These are phyloP conservation scores for Candida labiduridarum DNA, from an alignment of 1,139 yeast genomes.

Conservation along the genomic window DNA sequence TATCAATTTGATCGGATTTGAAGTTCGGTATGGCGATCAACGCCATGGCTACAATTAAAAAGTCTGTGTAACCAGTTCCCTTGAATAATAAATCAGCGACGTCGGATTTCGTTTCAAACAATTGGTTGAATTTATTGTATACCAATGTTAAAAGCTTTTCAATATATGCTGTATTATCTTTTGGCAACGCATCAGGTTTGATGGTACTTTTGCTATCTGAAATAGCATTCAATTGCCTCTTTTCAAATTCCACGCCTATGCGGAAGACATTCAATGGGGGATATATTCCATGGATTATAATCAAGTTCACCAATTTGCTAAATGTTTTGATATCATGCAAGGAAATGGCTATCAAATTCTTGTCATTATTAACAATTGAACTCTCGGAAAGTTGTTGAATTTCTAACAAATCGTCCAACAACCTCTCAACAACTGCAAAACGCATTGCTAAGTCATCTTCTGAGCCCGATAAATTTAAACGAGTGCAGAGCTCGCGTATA, in stretches of 20 bases:
- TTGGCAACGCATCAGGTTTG: constrained; percentile 20
- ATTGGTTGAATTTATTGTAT: constrained; percentile 31
- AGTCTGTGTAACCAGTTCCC: constrained; percentile 77
- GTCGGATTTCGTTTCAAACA: constrained; percentile 46
- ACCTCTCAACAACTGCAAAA: constrained; percentile 25
- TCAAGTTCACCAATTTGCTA: constrained; percentile 60
- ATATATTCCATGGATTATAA: constrained; percentile 73
- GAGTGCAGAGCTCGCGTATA: constrained; percentile 19
- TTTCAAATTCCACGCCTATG: constrained; percentile 67
- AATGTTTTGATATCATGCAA: constrained; percentile 81
- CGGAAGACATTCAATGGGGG: constrained; percentile 56
- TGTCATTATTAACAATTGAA: constrained; percentile 21
- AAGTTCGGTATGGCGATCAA: constrained; percentile 47
- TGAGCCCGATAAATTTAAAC: constrained; percentile 9
- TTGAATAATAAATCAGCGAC: constrained; percentile 57
- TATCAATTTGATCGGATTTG: constrained; percentile 12
- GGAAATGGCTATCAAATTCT: constrained; percentile 66
- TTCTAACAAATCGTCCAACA: constrained; percentile 34
- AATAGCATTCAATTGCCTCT: constrained; percentile 56
- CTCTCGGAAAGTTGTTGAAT: constrained; percentile 40
- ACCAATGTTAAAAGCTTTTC: constrained; percentile 34
- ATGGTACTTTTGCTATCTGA: constrained; percentile 26
- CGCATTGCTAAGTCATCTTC: constrained; percentile 15
- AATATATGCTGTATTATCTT: constrained; percentile 15
- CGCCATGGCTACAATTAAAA: constrained; percentile 57